Evolutionary conservation across 441 rosid genomes (phyloP), one percentile per base, ranked within the genome.

Genomic region (Melianthus villosus): DNA sequence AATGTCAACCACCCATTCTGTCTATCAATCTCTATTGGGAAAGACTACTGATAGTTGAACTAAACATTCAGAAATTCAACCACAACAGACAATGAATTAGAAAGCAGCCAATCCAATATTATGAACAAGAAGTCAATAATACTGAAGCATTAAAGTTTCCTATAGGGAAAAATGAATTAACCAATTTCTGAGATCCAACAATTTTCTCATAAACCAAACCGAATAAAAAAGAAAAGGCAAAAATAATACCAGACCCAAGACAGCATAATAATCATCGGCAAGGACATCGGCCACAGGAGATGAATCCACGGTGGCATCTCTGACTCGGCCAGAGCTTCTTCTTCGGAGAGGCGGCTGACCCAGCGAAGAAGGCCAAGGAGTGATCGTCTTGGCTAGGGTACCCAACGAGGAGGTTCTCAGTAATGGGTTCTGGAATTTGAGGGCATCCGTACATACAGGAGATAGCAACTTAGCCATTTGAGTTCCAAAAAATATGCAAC

Each of bases 401-500:
- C 70, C 46, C 3, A 50, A 48, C 39, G 43, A 28, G 20, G 56
- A 46, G 32, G 48, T 0, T n/a, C 2, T 60, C 9, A 41, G 35
- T n/a, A 20, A 26, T 23, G 82, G 77, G 46, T 40, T 68, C 32
- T 64, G 76, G 37, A 82, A 59, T 42, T 73, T 79, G 30, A 75
- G 50, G 14, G 68, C 62, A 46, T 86, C 93, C 0, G 75, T 67
- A 65, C 89, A 80, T 18, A 75, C 78, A 34, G 93, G 77, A 23
- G 79, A 67, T 38, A 77, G 68, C 45, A 73, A 48, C 44, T 73
- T 91, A 50, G 94, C 91, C 97, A 87, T 76, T 37, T n/a, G n/a
- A n/a, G n/a, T n/a, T n/a, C n/a, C n/a, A n/a, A n/a, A n/a, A n/a
- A n/a, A n/a, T n/a, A n/a, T n/a, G n/a, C n/a, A n/a, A n/a, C n/a